Percentiles rank a stretch among this genome's conserved stretches.
These are phyloP conservation scores for Debaryomyces singareniensis DNA, from an alignment of 1,139 yeast species.

Conservation along the genomic window DNA sequence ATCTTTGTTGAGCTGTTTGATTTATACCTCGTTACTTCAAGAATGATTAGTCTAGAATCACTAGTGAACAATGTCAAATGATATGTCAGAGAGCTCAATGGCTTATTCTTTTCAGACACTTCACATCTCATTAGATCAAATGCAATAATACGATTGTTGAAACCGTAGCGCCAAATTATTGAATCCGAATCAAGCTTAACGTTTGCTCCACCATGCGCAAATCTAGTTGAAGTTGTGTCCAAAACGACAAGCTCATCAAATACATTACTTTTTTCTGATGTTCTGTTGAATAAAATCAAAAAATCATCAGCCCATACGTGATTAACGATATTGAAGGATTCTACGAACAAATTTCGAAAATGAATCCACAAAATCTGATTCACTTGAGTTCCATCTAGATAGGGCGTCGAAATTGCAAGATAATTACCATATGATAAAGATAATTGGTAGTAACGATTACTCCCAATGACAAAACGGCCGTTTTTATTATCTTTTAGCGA, in stretches of 20 bases:
- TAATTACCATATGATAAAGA: constrained; percentile 24
- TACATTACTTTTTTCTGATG: constrained; percentile 11
- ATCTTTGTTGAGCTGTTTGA: too few relatives aligned
- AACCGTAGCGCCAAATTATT: constrained; percentile 36
- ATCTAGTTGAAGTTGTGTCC: constrained; percentile 26
- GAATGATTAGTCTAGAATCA: constrained; percentile 24
- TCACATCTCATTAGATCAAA: constrained; percentile 7
- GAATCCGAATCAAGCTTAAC: constrained; percentile 33
- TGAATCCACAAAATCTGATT: constrained; percentile 39
- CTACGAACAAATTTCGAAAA: constrained; percentile 28
- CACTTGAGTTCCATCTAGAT: constrained; percentile 14
- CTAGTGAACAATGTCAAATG: constrained; percentile 25
- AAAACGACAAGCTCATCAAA: constrained; percentile 36
- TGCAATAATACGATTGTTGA: constrained; percentile 21
- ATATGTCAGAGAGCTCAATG: too few relatives aligned
- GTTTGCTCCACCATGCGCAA: constrained; percentile 27
- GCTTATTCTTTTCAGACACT: too few relatives aligned
- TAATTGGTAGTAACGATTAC: constrained; percentile 23
- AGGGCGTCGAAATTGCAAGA: constrained; percentile 34
- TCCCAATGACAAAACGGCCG: constrained; percentile 7
- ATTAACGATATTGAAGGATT: constrained; percentile 26
- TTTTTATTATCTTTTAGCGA: neutral
- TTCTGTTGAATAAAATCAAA: constrained; percentile 29
- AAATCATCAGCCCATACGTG: constrained; percentile 34
- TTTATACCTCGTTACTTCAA: constrained; percentile 16